Evolutionary conservation across 2,329 filamentous ascomycete species (phyloP), one percentile per base, ranked within the genome.

Genomic region (Bimuria novae-zelandiae): DNA sequence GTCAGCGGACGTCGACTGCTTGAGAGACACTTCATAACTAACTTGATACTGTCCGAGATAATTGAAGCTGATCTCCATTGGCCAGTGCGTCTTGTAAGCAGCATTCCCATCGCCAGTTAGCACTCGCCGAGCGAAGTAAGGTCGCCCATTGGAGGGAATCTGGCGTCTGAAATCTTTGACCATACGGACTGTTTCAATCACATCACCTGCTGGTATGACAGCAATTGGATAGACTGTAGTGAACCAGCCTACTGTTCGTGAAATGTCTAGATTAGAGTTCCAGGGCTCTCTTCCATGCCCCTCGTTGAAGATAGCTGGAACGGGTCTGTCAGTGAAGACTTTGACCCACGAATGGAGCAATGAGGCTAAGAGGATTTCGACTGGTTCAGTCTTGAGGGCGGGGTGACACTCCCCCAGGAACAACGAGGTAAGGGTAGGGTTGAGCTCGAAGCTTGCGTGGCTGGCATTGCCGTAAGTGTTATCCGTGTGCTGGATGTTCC

Each of bases 221-320:
- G 71, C 72, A 3, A 80, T 72, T 0, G 79, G 79, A 45, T 77
- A 78, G 7, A 81, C 61, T 0, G 82, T 80, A 1, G 82, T 84
- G 56, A 86, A 84, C 82, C 82, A 85, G 3, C 83, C 84, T 0
- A 86, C 82, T 0, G 83, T 85, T 48, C 82, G 77, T 3, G 79
- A 77, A 1, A 85, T 76, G 62, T 85, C 80, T 14, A 81, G 74
- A 1, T 79, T 75, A 0, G 70, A 63, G 36, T 76, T 76, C 55
- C 76, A 75, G 0, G 67, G 68, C 43, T 74, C 72, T 16, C 71
- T 60, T 1, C 72, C 72, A 53, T 75, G 71, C 0, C 71, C 71
- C 56, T 75, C 71, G 25, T 65, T 69, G 58, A 70, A 86, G 0
- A 86, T 66, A 1, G 79, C 77, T 0, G 83, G 84, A 0, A 76